phyloP scores from a whole-genome alignment of 345 rosid genomes.

The Boechera retrofracta region DNA sequence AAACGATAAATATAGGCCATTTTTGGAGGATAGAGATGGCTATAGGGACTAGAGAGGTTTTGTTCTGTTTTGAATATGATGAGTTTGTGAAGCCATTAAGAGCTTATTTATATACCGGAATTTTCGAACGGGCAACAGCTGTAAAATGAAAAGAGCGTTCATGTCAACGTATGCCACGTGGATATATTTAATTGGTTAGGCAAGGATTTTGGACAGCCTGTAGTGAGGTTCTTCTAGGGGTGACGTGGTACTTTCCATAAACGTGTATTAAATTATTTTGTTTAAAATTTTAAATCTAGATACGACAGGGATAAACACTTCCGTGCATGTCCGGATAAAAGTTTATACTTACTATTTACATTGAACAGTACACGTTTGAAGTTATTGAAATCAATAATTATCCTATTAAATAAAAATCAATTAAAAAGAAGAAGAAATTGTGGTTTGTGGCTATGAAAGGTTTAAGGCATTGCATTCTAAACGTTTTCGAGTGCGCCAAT shows the following conservation, averaged over 20 bases:
- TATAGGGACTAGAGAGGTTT: conserved; percentile 5
- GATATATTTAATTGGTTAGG: conserved; percentile 32
- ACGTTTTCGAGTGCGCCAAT: conserved; percentile 2
- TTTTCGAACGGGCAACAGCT: conserved; percentile 40
- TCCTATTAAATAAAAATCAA: background rate
- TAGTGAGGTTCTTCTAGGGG: conserved; percentile 31
- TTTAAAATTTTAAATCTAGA: background rate
- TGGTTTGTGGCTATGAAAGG: background rate
- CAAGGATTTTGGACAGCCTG: conserved; percentile 41
- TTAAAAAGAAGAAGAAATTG: background rate
- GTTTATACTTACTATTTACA: conserved; percentile 39
- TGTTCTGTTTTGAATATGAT: background rate
- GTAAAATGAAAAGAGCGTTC: conserved; percentile 22
- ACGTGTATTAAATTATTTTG: conserved; percentile 13
- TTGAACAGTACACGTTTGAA: conserved; percentile 23
- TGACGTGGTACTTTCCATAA: conserved; percentile 45
- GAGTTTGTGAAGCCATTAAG: conserved; percentile 1
- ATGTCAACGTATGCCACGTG: conserved; percentile 41
- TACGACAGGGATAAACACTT: conserved; percentile 33
- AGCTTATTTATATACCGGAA: conserved; percentile 30
- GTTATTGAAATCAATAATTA: background rate
- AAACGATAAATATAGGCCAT: conserved; percentile 37
- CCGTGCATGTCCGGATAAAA: conserved; percentile 45
- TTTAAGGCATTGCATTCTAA: background rate
- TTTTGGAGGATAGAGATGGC: background rate